Percentiles rank a stretch among this genome's conserved stretches.
These are phyloP conservation scores for Dentipellis fragilis DNA, from an alignment of 768 basidiomycete species.

Conservation along the genomic window DNA sequence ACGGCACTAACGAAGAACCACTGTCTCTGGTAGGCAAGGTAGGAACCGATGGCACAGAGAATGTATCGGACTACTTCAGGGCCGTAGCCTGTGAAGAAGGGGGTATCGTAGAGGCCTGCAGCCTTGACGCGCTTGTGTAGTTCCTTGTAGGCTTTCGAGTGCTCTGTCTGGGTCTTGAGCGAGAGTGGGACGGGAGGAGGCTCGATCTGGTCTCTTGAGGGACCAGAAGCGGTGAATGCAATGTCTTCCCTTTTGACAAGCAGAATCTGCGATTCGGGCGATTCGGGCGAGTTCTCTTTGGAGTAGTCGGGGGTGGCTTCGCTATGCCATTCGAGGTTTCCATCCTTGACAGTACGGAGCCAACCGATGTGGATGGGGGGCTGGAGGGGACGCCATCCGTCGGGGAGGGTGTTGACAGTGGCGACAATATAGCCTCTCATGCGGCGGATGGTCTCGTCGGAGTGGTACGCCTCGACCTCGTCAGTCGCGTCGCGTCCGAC, in stretches of 20 bases:
- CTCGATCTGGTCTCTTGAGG: constrained; percentile 33
- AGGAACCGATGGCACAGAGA: constrained; percentile 49
- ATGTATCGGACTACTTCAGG: constrained; percentile 78
- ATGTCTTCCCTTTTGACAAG: constrained; percentile 39
- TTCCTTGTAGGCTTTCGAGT: constrained; percentile 70
- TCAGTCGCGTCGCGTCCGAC: constrained; percentile 91
- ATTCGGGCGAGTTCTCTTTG: constrained; percentile 15
- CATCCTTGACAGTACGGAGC: constrained; percentile 45
- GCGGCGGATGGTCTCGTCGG: constrained; percentile 40
- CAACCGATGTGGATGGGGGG: constrained; percentile 85
- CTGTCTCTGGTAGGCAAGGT: constrained; percentile 45
- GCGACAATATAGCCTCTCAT: constrained; percentile 64
- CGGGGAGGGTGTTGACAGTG: constrained; percentile 41
- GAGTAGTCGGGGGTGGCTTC: constrained; percentile 12
- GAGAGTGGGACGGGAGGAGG: constrained; percentile 47
- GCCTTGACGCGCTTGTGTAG: constrained; percentile 66
- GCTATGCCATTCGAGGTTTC: constrained; percentile 15
- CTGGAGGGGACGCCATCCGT: constrained; percentile 63
- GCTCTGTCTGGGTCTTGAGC: constrained; percentile 46
- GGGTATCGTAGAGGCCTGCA: constrained; percentile 80
- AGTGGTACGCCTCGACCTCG: constrained; percentile 91
- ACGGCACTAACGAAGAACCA: constrained; percentile 72
- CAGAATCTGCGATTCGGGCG: constrained; percentile 42
- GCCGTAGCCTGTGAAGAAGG: constrained; percentile 80
- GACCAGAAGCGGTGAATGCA: constrained; percentile 24